Evolutionary conservation across 305 asterid genomes (phyloP).

Genomic region (Petunia hybrid): DNA sequence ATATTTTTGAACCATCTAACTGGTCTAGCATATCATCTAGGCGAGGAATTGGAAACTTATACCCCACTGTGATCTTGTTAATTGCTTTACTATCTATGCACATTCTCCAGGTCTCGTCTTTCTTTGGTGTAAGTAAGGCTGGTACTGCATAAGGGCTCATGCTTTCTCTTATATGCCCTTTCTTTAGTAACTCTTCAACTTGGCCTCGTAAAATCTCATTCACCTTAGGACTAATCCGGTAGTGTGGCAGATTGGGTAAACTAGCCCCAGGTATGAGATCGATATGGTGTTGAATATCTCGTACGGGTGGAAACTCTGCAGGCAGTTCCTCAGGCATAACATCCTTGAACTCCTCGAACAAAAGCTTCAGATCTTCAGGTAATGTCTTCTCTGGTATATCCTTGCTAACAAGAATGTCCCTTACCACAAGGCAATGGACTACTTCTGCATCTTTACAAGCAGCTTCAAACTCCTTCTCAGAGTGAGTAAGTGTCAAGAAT

Average conservation of each 20-base stretch:
- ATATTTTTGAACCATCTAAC: too few species aligned
- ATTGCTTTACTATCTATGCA: background rate
- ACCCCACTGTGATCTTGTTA: conserved; percentile 19
- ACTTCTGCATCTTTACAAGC: background rate
- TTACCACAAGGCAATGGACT: background rate
- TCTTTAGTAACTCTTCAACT: conserved; percentile 16
- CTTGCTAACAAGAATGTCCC: background rate
- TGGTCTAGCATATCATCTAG: too few species aligned
- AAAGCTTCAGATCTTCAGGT: background rate
- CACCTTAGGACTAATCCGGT: conserved; percentile 9
- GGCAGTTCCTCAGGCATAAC: background rate
- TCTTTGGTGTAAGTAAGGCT: background rate
- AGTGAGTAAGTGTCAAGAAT: too few species aligned
- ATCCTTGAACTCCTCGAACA: background rate
- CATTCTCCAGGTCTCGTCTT: background rate
- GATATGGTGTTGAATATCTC: background rate
- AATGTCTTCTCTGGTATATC: background rate
- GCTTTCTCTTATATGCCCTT: background rate
- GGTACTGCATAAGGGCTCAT: conserved; percentile 24
- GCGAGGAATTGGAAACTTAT: background rate
- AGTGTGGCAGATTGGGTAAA: conserved; percentile 1
- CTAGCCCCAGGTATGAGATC: background rate
- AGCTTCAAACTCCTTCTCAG: background rate
- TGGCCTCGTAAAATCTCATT: background rate
- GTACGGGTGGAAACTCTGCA: too few species aligned